Evolutionary conservation across 2,329 filamentous ascomycete genomes (phyloP), one percentile per base, ranked within the genome.

Genomic region (Fusarium incarnatum): DNA sequence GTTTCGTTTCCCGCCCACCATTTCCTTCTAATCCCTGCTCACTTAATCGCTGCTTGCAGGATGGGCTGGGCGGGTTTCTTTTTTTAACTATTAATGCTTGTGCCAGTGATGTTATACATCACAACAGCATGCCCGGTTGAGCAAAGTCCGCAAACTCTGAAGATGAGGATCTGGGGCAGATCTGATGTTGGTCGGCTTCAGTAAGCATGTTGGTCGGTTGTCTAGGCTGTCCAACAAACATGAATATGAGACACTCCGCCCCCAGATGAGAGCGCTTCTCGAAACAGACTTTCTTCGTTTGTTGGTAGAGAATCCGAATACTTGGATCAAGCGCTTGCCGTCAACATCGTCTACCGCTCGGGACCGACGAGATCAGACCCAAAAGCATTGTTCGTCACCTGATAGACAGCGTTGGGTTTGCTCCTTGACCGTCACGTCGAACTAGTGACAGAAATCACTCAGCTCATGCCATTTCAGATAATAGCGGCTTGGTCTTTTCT

Each of bases 191-290:
- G 67, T 68, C 28, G 42, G 28, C 50, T 18, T 62, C 46, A 57
- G 42, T 41, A 55, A 56, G 22, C 42, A 60, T 42, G 63, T 66
- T 66, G 61, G 61, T 60, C 37, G 37, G 23, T 37, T 44, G 44
- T 49, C 46, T 42, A 62, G 25, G 20, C 47, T 44, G 41, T 49
- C 46, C 46, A 62, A 55, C 50, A 50, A 48, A 23, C 41, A 28
- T 42, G 34, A 41, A 53, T 54, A 46, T 66, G 55, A 67, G 50
- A 52, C 56, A 56, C 42, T 64, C 34, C 57, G 48, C 57, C 61
- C 57, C 58, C 45, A 55, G 48, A 54, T 60, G 45, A 47, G 56
- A 68, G 67, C 67, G 67, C 67, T 64, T 71, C 53, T 67, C 45
- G 62, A 70, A 70, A 70, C 67, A 52, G 12, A 20, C 34, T 45